Evolutionary conservation across 257 asterid genomes (phyloP).

Genomic region (Cruciata laevipes): DNA sequence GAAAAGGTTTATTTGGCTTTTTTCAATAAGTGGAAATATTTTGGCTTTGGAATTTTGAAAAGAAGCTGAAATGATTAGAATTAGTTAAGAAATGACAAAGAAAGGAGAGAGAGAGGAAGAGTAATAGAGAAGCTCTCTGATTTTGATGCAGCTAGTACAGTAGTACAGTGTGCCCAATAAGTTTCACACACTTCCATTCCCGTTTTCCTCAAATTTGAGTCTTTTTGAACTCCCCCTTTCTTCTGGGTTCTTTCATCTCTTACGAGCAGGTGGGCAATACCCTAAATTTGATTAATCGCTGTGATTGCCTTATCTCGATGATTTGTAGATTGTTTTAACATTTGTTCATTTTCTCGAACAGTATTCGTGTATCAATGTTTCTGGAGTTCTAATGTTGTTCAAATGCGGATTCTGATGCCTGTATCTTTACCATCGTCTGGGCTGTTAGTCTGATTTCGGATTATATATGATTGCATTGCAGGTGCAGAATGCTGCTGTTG

Average conservation of each 20-base stretch:
- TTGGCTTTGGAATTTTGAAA: not conserved
- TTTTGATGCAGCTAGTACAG: not conserved
- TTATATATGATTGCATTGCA: conserved; percentile 10
- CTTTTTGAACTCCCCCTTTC: not conserved
- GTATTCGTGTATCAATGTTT: not conserved
- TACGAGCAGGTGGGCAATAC: conserved; percentile 15
- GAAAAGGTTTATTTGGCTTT: no score
- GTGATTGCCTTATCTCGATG: not conserved
- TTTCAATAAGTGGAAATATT: not conserved
- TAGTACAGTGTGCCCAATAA: not conserved
- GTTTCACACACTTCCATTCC: not conserved
- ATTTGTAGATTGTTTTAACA: not conserved
- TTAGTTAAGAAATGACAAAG: not conserved
- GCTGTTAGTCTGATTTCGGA: conserved; percentile 6
- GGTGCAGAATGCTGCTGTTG: conserved; percentile 60
- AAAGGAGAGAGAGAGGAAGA: not conserved
- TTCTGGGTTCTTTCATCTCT: not conserved
- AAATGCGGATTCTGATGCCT: conserved; percentile 10
- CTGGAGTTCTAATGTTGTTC: not conserved
- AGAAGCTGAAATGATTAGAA: not conserved
- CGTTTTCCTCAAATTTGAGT: no score
- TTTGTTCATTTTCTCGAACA: not conserved
- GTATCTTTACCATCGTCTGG: conserved; percentile 2
- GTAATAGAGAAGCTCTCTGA: not conserved
- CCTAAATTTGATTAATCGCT: not conserved